Evolutionary conservation across 2,329 filamentous ascomycete genomes (phyloP), one percentile per base, ranked within the genome.

Genomic region (Talaromyces albobiverticillius): DNA sequence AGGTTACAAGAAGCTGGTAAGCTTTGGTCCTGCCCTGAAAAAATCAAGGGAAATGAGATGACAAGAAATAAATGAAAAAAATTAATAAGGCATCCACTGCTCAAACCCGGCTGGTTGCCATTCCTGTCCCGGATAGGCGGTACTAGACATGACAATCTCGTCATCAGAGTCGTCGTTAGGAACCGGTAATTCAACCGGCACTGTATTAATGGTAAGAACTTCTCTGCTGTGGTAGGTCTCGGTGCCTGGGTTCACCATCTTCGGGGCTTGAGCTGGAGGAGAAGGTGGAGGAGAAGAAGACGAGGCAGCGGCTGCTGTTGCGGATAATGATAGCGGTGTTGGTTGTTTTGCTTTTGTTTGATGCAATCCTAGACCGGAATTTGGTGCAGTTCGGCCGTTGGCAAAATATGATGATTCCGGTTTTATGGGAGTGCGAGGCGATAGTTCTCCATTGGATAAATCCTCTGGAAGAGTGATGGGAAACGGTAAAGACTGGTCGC

Each of bases 71-170:
- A 42, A 34, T 1, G 38, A 10, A 26, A 26, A 22, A 40, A 23
- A 38, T 55, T 51, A 60, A 48, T 59, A 59, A 23, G 55, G 54
- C 32, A 51, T 52, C 55, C 57, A 59, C 23, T 56, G 41, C 18
- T 48, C 43, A 41, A 48, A 60, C 4, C 59, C 59, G 46, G 54
- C 49, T 13, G 74, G 74, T 54, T 62, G 67, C 75, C 75, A 77
- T 61, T 77, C 73, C 65, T 77, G 75, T 9, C 76, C 76, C 1
- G 76, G 76, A 60, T 78, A 78, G 16, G 74, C 67, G 1, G 76
- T 78, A n/a, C 73, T 72, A 5, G 72, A 75, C 75, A 78, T 78
- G 22, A 73, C 56, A 29, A 77, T 71, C 52, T 78, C 73, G 46
- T 78, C 76, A 25, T 71, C 73, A 11, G 67, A 70, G 54, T 73